A percentile compares a stretch with the other conserved stretches of the same genome.
Conservation (phyloP, 1,284 basidiomycete species). For the Irpex rosettiformis region DNA sequence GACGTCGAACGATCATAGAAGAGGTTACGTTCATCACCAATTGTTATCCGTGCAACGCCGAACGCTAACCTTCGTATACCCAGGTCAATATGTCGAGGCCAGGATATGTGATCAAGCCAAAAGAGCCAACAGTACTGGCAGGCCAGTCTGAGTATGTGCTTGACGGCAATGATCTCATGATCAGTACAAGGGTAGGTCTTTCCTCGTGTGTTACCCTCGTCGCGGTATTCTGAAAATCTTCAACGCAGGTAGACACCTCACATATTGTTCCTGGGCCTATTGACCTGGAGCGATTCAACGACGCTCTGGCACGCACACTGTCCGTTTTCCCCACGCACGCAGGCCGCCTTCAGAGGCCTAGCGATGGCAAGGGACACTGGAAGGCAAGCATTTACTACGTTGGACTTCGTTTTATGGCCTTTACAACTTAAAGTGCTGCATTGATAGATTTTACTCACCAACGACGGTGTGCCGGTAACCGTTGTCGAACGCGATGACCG, state of each 20-base stretch:
- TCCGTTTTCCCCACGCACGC: slow-evolving; percentile 14
- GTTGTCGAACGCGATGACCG: slow-evolving; percentile 15
- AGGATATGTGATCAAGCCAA: slow-evolving; percentile 2
- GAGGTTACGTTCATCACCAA: too few species aligned
- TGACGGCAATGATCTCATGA: not conserved
- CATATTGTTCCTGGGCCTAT: slow-evolving; percentile 16
- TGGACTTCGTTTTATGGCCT: not conserved
- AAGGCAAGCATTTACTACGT: slow-evolving; percentile 5
- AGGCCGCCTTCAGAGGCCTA: slow-evolving; percentile 11
- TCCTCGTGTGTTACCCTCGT: too few species aligned
- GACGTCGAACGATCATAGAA: too few species aligned
- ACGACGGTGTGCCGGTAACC: slow-evolving; percentile 13
- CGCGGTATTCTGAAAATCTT: not conserved
- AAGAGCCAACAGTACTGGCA: slow-evolving; percentile 10
- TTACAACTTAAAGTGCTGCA: not conserved
- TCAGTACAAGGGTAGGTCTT: slow-evolving; percentile 8
- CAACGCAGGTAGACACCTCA: slow-evolving; percentile 15
- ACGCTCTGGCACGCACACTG: slow-evolving; percentile 15
- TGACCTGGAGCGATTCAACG: slow-evolving; percentile 13
- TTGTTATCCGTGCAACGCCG: too few species aligned
- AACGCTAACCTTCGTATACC: too few species aligned
- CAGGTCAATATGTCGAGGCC: not conserved
- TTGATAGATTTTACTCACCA: slow-evolving; percentile 14
- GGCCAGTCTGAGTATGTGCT: slow-evolving; percentile 6
- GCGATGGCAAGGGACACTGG: slow-evolving; percentile 6